Base-by-base conservation (phyloP, 805 yeast species). In the Hanseniaspora osmophila region DNA sequence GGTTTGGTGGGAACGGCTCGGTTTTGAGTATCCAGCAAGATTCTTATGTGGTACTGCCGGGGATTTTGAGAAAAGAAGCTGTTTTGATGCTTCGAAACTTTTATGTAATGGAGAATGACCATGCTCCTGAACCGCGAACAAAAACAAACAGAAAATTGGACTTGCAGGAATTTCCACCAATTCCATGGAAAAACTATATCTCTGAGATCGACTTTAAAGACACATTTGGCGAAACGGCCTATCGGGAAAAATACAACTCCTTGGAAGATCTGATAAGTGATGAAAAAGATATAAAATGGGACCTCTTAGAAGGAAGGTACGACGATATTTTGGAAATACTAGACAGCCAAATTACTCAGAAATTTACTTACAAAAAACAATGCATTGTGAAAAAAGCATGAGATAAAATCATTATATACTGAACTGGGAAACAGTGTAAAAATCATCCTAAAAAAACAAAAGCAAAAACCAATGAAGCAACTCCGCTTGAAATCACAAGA, bases 1-100 rank as follows among this genome's bases (percentile, higher is more conserved):
- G 97, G 41, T 92, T 92, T 64, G 98, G 98, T 0, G 97, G 98
- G 0, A 88, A 88, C 60, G 97, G 97, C 0, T 80, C 94, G 0
- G 92, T 90, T 1, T 61, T 86, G 29, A 63, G 69, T 10, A 70
- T 85, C 1, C 74, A 80, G 52, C 54, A 59, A 2, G 83, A 77
- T 46, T 44, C 47, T 2, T 62, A 65, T 0, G 53, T 62, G 0
- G 75, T 82, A 2, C 73, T 73, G 43, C 96, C 97, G 0, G 96
- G 95, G 0, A 66, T 92, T 3, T 65, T 77, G 52, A 65, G 94
- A 44, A 78, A 76, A 47, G 96, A 88, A 53, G 95, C 96, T 0
- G 78, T 92, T 10, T 71, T 84, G 60, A 61, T 92, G 40, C 65
- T 92, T 39, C 69, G 98, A 47, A 74, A 77, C 57, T 92, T 92